Evolutionary conservation across 78 protist genomes (phyloP).

Genomic region (Cavenderia fasciculata): DNA sequence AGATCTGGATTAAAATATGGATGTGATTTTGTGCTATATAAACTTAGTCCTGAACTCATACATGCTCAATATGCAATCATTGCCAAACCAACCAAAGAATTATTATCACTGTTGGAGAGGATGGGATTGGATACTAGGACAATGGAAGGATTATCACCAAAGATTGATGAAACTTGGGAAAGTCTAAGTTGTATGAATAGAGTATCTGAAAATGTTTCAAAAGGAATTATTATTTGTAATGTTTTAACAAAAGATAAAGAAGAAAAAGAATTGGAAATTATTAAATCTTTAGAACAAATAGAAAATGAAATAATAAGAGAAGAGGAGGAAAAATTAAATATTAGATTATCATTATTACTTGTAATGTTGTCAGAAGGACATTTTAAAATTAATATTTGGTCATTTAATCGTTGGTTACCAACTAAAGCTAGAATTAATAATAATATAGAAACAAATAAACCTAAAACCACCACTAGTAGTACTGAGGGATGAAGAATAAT

Average conservation of each 20-base stretch:
- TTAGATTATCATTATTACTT: too few species aligned
- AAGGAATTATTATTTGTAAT: conserved; percentile 14
- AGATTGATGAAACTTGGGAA: conserved; percentile 24
- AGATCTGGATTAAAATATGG: conserved; percentile 72
- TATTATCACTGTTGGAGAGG: background rate
- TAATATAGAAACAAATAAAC: background rate
- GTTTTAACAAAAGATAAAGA: background rate
- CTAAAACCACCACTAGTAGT: too few species aligned
- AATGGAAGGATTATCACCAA: background rate
- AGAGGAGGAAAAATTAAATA: too few species aligned
- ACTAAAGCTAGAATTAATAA: background rate
- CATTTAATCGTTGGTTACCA: conserved; percentile 2
- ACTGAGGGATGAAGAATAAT: too few species aligned
- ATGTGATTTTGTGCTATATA: conserved; percentile 52
- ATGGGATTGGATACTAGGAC: too few species aligned
- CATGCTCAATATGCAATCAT: conserved; percentile 70
- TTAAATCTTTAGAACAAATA: background rate
- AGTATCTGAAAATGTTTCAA: conserved; percentile 68
- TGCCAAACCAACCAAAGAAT: background rate
- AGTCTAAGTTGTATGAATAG: conserved; percentile 36
- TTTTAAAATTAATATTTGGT: conserved; percentile 3
- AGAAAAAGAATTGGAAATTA: background rate
- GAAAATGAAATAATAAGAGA: background rate
- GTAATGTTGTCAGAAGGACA: too few species aligned
- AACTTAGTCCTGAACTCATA: conserved; percentile 37